Conservation (phyloP, 805 yeast genomes). For the Yarrowia divulgata region DNA sequence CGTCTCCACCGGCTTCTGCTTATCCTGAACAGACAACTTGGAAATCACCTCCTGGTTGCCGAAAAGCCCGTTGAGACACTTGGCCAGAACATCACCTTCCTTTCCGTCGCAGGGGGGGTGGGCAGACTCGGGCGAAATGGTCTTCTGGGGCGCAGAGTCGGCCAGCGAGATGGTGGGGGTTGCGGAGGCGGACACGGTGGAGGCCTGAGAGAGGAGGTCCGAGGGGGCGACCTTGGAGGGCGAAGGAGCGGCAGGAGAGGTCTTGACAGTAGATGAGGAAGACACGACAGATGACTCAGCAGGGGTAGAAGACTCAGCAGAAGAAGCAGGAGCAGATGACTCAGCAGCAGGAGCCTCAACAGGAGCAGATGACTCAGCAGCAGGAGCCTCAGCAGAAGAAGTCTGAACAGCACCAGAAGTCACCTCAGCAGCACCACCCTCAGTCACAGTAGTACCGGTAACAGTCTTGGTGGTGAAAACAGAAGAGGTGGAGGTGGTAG, state of each 20-base stretch:
- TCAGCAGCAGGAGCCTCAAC: not conserved
- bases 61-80: constrained; percentile 38
- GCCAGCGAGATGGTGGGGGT: constrained; percentile 39
- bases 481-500: constrained; percentile 14
- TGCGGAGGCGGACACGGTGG: constrained; percentile 35
- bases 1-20: constrained; percentile 11
- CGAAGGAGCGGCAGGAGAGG: not conserved
- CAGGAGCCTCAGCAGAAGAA: not conserved
- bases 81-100: constrained; percentile 37
- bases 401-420: not conserved
- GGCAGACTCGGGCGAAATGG: constrained; percentile 40
- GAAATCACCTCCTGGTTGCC: constrained; percentile 21
- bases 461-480: constrained; percentile 5
- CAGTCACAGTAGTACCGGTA: not conserved
- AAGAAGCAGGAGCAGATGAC: constrained; percentile 1
- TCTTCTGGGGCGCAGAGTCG: constrained; percentile 39
- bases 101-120: constrained; percentile 39
- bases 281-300: constrained; percentile 32
- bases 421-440: not conserved
- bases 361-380: constrained; percentile 7
- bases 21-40: constrained; percentile 9
- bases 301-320: not conserved
- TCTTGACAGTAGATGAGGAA: constrained; percentile 29
- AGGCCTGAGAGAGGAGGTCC: constrained; percentile 15
- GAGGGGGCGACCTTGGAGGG: constrained; percentile 42